A percentile compares a stretch with the other conserved stretches of the same genome.
Conservation (phyloP, 164 flowering plant species). For the Protea cynaroides region DNA sequence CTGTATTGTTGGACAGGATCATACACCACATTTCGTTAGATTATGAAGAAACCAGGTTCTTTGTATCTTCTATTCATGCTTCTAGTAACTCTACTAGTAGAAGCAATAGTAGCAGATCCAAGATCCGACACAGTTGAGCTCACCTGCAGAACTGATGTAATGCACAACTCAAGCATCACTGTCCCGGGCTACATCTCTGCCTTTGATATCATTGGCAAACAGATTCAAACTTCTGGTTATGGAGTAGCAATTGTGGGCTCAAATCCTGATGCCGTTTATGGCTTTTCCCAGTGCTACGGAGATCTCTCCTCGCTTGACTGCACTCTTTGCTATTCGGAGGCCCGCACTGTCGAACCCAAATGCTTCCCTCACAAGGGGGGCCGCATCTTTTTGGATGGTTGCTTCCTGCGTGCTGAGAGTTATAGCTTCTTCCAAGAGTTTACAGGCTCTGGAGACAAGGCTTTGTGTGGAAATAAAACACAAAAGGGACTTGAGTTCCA, state of each 20-base stretch:
- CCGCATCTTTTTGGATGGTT: constrained; percentile 66
- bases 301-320: constrained; percentile 73
- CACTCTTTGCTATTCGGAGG: constrained; percentile 60
- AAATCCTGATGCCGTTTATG: constrained; percentile 54
- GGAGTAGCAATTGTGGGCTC: constrained; percentile 52
- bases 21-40: constrained; percentile 4
- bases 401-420: constrained; percentile 70
- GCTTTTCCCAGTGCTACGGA: constrained; percentile 83
- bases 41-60: constrained; percentile 7
- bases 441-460: constrained; percentile 43
- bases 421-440: constrained; percentile 60
- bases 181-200: constrained; percentile 63
- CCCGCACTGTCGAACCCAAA: constrained; percentile 63
- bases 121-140: constrained; percentile 44
- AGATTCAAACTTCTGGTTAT: constrained; percentile 42
- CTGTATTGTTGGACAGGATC: too few relatives aligned
- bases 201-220: constrained; percentile 68
- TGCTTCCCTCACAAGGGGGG: constrained; percentile 63
- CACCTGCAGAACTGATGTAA: constrained; percentile 32
- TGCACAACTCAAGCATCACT: constrained; percentile 48
- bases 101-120: constrained; percentile 40
- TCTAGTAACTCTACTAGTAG: constrained; percentile 13
- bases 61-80: constrained; percentile 15
- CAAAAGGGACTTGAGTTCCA: constrained; percentile 29
- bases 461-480: constrained; percentile 52